These are phyloP conservation scores for Termitomyces bulborhizus DNA, from an alignment of 768 basidiomycete species.

Conservation along the genomic window DNA sequence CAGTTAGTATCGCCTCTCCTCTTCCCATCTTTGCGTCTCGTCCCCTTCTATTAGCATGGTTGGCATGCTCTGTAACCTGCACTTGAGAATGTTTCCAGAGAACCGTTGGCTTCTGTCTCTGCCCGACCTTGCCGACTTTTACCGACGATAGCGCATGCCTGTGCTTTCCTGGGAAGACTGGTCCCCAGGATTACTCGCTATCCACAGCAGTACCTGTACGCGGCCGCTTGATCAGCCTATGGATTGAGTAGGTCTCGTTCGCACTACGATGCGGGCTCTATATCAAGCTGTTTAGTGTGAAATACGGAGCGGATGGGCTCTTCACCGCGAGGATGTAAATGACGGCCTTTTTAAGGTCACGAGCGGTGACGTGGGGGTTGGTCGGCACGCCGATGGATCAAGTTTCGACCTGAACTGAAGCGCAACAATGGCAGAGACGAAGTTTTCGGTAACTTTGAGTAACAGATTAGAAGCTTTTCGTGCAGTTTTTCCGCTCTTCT, in stretches of 20 bases:
- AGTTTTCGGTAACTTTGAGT: constrained; percentile 29
- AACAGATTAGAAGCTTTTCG: constrained; percentile 24
- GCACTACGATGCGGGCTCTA: not conserved
- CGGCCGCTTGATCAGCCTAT: not conserved
- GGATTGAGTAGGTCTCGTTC: constrained; percentile 4
- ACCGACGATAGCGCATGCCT: constrained; percentile 12
- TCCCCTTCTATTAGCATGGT: constrained; percentile 26
- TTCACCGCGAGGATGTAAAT: constrained; percentile 5
- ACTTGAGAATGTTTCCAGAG: constrained; percentile 29
- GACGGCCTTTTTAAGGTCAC: not conserved
- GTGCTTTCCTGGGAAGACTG: constrained; percentile 3
- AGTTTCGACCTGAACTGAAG: constrained; percentile 9
- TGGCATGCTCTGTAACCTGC: constrained; percentile 17
- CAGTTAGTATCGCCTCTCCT: constrained; percentile 88
- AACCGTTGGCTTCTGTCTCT: constrained; percentile 41
- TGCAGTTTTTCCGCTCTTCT: constrained; percentile 29
- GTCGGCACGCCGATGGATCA: constrained; percentile 8
- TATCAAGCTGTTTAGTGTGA: not conserved
- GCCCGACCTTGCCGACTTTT: constrained; percentile 15
- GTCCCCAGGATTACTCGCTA: not conserved
- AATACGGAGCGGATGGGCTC: constrained; percentile 4
- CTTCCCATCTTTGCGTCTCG: constrained; percentile 33
- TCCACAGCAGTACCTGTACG: not conserved
- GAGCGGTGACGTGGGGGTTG: not conserved
- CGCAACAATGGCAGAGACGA: constrained; percentile 32